Conservation (phyloP, 208 protist species). For the Trypanosoma avium region DNA sequence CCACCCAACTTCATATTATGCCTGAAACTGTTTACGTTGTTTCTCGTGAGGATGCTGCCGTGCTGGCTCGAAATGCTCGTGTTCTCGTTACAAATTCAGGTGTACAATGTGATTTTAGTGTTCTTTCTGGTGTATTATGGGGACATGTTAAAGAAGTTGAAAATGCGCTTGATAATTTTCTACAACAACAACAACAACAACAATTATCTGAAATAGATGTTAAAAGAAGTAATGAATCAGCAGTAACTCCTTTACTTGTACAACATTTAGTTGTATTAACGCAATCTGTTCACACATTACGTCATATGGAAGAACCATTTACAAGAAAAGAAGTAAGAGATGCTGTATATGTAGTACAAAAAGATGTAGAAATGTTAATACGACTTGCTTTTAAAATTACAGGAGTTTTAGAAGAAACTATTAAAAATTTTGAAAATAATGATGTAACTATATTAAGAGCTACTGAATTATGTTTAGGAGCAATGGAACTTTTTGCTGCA, state of each 20-base stretch:
- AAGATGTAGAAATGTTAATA: constrained; percentile 46
- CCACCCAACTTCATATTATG: constrained; percentile 59
- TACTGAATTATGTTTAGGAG: constrained; percentile 31
- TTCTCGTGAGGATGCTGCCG: constrained; percentile 30
- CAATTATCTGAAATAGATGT: not conserved
- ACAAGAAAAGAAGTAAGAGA: constrained; percentile 25
- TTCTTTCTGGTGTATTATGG: constrained; percentile 62
- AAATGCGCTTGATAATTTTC: constrained; percentile 31
- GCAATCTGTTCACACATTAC: constrained; percentile 1
- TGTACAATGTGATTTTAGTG: constrained; percentile 59
- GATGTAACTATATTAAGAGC: constrained; percentile 26
- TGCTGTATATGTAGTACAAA: constrained; percentile 41
- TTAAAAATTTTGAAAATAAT: not conserved
- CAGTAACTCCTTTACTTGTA: not conserved
- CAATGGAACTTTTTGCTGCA: constrained; percentile 35
- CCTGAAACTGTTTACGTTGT: constrained; percentile 63
- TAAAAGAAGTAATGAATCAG: not conserved
- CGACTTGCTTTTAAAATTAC: constrained; percentile 32
- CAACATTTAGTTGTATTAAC: constrained; percentile 3
- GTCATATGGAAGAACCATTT: constrained; percentile 35
- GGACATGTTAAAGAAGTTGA: constrained; percentile 51
- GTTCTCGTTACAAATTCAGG: constrained; percentile 34
- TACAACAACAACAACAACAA: too few species aligned
- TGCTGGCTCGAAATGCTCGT: constrained; percentile 37
- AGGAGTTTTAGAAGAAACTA: constrained; percentile 20